These are phyloP conservation scores for Scheffersomyces illinoinensis DNA, from an alignment of 1,139 yeast species.

Conservation along the genomic window DNA sequence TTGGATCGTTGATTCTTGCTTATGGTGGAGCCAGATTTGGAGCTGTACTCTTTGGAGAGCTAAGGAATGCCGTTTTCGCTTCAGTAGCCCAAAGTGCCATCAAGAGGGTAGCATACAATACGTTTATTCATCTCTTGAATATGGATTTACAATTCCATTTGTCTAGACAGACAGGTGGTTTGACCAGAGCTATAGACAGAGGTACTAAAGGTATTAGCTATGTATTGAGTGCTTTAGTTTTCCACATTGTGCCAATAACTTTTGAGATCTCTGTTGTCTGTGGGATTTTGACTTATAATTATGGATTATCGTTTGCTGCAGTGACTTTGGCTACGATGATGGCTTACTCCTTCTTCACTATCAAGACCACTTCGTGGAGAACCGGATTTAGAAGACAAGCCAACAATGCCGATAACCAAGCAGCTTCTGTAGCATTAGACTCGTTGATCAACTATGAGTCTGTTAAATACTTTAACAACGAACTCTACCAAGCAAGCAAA, in stretches of 20 bases:
- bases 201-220: conserved; percentile 97
- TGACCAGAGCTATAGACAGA: conserved; percentile 93
- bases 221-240: conserved; percentile 92
- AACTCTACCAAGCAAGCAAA: conserved; percentile 71
- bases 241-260: conserved; percentile 90
- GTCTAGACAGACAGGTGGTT: conserved; percentile 91
- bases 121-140: conserved; percentile 78
- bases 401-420: conserved; percentile 90
- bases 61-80: conserved; percentile 93
- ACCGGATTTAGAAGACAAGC: conserved; percentile 89
- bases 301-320: conserved; percentile 86
- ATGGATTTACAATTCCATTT: conserved; percentile 90
- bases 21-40: conserved; percentile 96
- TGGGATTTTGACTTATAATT: conserved; percentile 89
- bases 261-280: conserved; percentile 92
- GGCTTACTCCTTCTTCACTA: conserved; percentile 83
- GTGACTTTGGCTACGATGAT: conserved; percentile 87
- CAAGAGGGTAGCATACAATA: conserved; percentile 83
- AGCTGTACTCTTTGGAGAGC: conserved; percentile 89
- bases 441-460: conserved; percentile 93
- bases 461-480: conserved; percentile 93
- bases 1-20: conserved; percentile 77
- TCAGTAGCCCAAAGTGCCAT: conserved; percentile 95
- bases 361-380: conserved; percentile 94
- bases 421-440: conserved; percentile 92